Conservation (phyloP, 306 rosid genomes). For the Styphnolobium japonicum region DNA sequence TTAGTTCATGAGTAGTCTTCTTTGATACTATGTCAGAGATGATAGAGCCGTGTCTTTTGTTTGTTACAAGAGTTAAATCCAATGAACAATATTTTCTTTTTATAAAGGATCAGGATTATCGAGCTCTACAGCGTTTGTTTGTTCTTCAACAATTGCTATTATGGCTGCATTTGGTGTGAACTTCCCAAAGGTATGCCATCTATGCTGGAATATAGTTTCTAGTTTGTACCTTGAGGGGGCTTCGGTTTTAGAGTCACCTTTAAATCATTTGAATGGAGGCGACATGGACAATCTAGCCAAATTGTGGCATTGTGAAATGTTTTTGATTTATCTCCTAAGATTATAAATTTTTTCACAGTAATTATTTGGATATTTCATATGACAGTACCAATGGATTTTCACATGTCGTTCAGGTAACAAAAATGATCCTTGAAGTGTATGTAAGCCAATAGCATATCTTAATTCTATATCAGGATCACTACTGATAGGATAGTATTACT, state of each 20-base stretch:
- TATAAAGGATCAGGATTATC: slow-evolving; percentile 77
- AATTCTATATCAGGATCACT: neutral
- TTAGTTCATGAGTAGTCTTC: neutral
- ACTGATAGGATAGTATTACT: neutral
- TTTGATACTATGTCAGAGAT: neutral
- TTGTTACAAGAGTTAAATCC: neutral
- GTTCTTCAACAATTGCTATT: slow-evolving; percentile 73
- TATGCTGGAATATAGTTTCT: neutral
- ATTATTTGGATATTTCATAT: neutral
- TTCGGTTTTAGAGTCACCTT: neutral
- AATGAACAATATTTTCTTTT: neutral
- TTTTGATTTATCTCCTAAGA: neutral
- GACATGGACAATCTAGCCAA: neutral
- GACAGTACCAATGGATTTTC: neutral
- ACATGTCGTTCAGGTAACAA: neutral
- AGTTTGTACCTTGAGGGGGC: neutral
- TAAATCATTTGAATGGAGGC: neutral
- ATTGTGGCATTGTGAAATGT: neutral
- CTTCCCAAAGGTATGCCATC: slow-evolving; percentile 59
- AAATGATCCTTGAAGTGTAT: neutral
- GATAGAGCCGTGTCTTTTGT: neutral
- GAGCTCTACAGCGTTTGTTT: slow-evolving; percentile 85
- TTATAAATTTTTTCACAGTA: neutral
- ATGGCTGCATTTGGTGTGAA: slow-evolving; percentile 68
- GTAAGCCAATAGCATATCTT: neutral